Evolutionary conservation across 23 red algal species (phyloP), one percentile per base, ranked within the genome.

Genomic region (Cyanidiococcus yangmingshanensis): DNA sequence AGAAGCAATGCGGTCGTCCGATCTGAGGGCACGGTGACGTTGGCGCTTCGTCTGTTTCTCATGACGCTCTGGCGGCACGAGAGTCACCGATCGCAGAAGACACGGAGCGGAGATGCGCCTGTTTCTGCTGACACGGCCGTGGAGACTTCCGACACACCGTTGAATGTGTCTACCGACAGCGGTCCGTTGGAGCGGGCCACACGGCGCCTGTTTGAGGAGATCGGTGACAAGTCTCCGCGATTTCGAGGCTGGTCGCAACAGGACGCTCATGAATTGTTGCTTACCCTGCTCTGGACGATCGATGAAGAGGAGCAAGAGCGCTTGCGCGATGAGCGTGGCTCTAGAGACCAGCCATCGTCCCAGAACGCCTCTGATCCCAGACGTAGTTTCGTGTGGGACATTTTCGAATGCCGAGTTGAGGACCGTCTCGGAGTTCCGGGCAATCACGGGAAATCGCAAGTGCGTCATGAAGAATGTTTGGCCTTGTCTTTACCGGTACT

Each of bases 241-340:
- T 95, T 95, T 57, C 63, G 57, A 12, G 90, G 90, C 26, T 76
- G 79, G 38, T 50, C 75, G 24, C 90, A 95, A 57, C 85, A 95
- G 50, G 90, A 95, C 71, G 58, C 85, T 36, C 90, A 95, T 68
- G 90, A 95, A 58, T 50, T 89, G 25, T 79, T 95, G 75, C 58
- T 81, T 36, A 76, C 79, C 16, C 41, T 95, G 2, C 75, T 95
- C 33, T 79, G 87, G 57, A 83, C 80, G 40, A 68, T 95, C 37
- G 77, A 80, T 31, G 90, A 95, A 27, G 89, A 91, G 71, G 89
- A 91, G 41, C 80, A 86, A 39, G 71, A 74, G 33, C 85, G 86
- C 3, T 41, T 87, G 33, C 45, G 45, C 12, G 45, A 7, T 15
- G 45, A 21, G 45, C 15, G 32, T 12, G 27, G 63, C 27, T 7